phyloP scores from a whole-genome alignment of 331 rosid species.

The Phaseolus coccineus region DNA sequence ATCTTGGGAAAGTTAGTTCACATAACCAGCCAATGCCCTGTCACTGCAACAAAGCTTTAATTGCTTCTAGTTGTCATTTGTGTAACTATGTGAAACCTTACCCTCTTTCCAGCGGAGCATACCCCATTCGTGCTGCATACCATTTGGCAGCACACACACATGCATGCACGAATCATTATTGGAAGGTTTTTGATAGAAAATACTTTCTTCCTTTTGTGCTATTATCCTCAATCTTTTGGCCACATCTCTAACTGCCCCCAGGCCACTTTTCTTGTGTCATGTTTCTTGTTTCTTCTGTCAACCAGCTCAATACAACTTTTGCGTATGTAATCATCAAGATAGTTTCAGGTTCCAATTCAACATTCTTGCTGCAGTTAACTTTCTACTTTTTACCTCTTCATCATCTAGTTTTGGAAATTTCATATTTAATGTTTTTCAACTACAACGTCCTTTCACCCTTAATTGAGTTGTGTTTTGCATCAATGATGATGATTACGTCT shows the following conservation, averaged over 20 bases:
- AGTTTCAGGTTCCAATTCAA: background rate
- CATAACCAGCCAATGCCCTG: slow-evolving; percentile 46
- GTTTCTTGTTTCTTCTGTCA: slow-evolving; percentile 41
- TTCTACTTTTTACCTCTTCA: slow-evolving; percentile 8
- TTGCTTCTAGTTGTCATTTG: slow-evolving; percentile 65
- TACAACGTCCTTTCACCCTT: background rate
- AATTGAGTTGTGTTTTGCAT: background rate
- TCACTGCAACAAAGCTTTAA: slow-evolving; percentile 50
- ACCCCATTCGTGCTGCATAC: slow-evolving; percentile 59
- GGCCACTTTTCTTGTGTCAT: slow-evolving; percentile 39
- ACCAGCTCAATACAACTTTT: slow-evolving; percentile 50
- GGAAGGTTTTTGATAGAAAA: slow-evolving; percentile 33
- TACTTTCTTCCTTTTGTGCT: slow-evolving; percentile 24
- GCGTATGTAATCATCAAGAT: background rate
- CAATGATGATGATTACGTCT: slow-evolving; percentile 1
- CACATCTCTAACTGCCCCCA: slow-evolving; percentile 38
- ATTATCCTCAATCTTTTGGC: slow-evolving; percentile 49
- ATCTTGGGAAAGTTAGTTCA: slow-evolving; percentile 51
- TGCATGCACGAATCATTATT: slow-evolving; percentile 50
- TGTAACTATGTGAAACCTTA: slow-evolving; percentile 55
- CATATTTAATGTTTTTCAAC: slow-evolving; percentile 12
- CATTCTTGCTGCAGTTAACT: slow-evolving; percentile 24
- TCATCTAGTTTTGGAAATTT: slow-evolving; percentile 13
- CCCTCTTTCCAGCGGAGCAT: slow-evolving; percentile 79
- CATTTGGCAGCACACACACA: slow-evolving; percentile 51